A percentile compares a stretch with the other conserved stretches of the same genome.
These are phyloP conservation scores for Boletus sp. DNA, from an alignment of 768 basidiomycete genomes.

Conservation along the genomic window DNA sequence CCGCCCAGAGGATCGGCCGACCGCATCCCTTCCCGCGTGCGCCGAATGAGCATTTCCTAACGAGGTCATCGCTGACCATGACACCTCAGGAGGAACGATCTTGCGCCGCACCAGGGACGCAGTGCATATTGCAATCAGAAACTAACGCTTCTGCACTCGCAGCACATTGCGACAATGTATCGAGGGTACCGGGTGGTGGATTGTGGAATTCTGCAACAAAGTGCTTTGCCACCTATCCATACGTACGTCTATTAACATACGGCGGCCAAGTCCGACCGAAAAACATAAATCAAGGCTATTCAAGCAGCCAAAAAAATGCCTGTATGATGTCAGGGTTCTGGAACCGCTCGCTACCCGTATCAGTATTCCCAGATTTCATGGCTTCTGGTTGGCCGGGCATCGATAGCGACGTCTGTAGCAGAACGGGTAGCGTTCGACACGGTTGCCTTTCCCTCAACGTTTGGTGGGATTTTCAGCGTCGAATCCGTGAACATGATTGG, in stretches of 20 bases:
- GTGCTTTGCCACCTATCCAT: conserved; percentile 47
- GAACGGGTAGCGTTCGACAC: conserved; percentile 53
- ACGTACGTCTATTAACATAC: neutral
- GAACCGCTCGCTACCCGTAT: conserved; percentile 16
- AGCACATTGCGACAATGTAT: conserved; percentile 69
- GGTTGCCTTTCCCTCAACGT: conserved; percentile 53
- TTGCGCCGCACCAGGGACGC: conserved; percentile 67
- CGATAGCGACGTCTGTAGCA: conserved; percentile 58
- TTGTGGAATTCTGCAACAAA: conserved; percentile 59
- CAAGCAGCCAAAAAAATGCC: conserved; percentile 81
- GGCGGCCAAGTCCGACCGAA: neutral
- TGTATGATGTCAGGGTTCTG: conserved; percentile 93
- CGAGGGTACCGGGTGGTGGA: conserved; percentile 61
- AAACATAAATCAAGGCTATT: conserved; percentile 53
- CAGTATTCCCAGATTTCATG: conserved; percentile 58
- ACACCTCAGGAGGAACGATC: neutral
- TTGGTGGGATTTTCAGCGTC: conserved; percentile 52
- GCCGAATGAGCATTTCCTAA: too few relatives aligned
- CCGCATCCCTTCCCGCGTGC: conserved; percentile 39
- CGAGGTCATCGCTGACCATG: conserved; percentile 48
- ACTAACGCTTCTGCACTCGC: conserved; percentile 80
- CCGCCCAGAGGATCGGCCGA: conserved; percentile 64
- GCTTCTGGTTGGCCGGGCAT: conserved; percentile 55
- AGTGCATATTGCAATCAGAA: conserved; percentile 77
- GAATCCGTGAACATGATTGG: conserved; percentile 42